Evolutionary conservation across 805 yeast genomes (phyloP), one percentile per base, ranked within the genome.

Genomic region (Groenewaldozyma salmanticensis): DNA sequence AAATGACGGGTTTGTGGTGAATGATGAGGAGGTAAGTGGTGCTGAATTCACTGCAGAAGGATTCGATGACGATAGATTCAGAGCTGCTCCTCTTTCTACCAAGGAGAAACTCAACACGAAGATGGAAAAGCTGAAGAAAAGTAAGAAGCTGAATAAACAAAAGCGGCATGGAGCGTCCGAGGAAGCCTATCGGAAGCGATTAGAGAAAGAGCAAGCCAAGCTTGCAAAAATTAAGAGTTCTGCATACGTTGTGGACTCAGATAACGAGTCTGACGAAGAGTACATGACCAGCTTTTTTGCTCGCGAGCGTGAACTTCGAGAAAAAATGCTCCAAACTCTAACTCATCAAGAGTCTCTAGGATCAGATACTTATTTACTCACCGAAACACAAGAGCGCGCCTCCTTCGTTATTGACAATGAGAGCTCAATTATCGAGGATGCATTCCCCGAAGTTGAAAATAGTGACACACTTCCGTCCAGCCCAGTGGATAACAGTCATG

Each of bases 211-310:
- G 22, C 44, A 49, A 29, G 55, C 47, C 34, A 39, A 37, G 5
- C 31, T 49, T 17, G 51, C 50, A 21, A 37, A 38, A 33, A 31
- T 49, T 38, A 65, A 70, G 34, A 79, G 86, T 1, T 60, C 78
- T 3, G 77, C 71, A 42, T 71, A 60, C 48, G 71, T 80, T 35
- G 64, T 64, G 38, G 79, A 72, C 39, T 76, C 83, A 2, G 86
- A 79, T 53, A 83, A 78, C 51, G 78, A 71, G 7, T 66, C 74
- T 4, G 84, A 78, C 51, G 75, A 67, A 11, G 84, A 76, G 36
- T 64, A 65, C 32, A 74, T 70, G 39, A 54, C 52, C 2, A 66
- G 51, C 22, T 80, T 80, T 52, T 80, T 72, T 53, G 76, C 59
- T 33, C 67, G 74, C 43, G 88, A 81, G 50, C 64, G 65, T 42